Percentiles rank a stretch among this genome's conserved stretches.
phyloP scores from a whole-genome alignment of 345 rosid genomes.

The Eucalyptus sp. region DNA sequence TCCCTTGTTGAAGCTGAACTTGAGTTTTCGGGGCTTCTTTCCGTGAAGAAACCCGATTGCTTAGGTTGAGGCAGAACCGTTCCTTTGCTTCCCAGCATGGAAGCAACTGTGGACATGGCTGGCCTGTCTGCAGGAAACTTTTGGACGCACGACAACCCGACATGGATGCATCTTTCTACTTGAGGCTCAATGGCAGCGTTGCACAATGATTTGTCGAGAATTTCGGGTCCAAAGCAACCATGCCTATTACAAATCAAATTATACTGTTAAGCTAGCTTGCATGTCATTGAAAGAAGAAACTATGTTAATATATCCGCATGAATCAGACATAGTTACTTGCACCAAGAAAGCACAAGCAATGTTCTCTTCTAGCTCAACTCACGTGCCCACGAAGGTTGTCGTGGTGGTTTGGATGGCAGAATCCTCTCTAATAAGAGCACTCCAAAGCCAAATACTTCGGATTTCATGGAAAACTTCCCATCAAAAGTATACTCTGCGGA shows the following conservation, averaged over 20 bases:
- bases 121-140: slow-evolving; percentile 7
- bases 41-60: slow-evolving; percentile 3
- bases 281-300: not conserved
- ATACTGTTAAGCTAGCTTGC: not conserved
- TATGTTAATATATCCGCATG: not conserved
- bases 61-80: slow-evolving; percentile 2
- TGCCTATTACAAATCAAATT: not conserved
- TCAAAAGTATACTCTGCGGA: slow-evolving; percentile 13
- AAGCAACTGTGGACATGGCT: slow-evolving; percentile 1
- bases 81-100: slow-evolving; percentile 4
- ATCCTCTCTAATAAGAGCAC: slow-evolving; percentile 33
- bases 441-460: slow-evolving; percentile 19
- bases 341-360: not conserved
- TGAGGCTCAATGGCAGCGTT: not conserved
- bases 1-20: not conserved
- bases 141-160: slow-evolving; percentile 8
- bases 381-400: slow-evolving; percentile 10
- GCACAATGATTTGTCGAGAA: not conserved
- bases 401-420: slow-evolving; percentile 8
- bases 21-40: not conserved
- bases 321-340: not conserved
- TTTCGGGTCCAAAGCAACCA: slow-evolving; percentile 8
- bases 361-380: not conserved
- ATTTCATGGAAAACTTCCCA: slow-evolving; percentile 28
- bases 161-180: slow-evolving; percentile 1